phyloP scores from a whole-genome alignment of 768 basidiomycete species.

The Amanita rubescens region DNA sequence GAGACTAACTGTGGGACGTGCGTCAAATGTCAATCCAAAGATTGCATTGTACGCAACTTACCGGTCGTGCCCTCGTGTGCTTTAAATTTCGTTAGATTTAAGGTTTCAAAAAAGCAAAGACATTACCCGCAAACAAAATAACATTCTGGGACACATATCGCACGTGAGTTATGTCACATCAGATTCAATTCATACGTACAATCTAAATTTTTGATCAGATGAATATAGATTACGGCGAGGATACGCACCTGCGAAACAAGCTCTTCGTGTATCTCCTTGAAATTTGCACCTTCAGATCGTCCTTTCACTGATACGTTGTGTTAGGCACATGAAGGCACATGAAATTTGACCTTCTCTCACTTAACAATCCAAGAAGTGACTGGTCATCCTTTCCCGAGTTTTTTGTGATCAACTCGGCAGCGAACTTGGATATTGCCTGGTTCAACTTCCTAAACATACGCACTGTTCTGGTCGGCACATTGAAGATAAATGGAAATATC shows the following conservation, averaged over 20 bases:
- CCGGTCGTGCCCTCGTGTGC: constrained; percentile 51
- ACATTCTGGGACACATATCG: constrained; percentile 27
- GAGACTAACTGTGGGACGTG: background rate
- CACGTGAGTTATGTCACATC: background rate
- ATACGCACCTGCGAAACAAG: constrained; percentile 27
- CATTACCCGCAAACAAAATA: constrained; percentile 30
- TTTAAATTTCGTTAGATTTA: constrained; percentile 7
- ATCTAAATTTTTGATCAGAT: background rate
- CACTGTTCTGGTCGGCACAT: constrained; percentile 29
- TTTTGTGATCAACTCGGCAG: constrained; percentile 25
- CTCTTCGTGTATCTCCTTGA: constrained; percentile 29
- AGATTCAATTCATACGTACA: background rate
- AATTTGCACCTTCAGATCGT: constrained; percentile 20
- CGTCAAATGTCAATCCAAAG: background rate
- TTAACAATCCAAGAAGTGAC: constrained; percentile 31
- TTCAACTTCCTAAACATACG: constrained; percentile 23
- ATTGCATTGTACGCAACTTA: constrained; percentile 15
- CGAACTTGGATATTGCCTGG: constrained; percentile 29
- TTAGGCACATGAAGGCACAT: background rate
- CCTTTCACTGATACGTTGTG: constrained; percentile 24
- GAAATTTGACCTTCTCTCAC: constrained; percentile 12
- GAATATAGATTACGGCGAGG: background rate
- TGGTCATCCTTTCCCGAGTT: constrained; percentile 23
- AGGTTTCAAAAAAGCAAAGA: background rate
- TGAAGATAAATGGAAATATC: constrained; percentile 26